These are phyloP conservation scores for Colletotrichum shisoi DNA, from an alignment of 2,329 filamentous ascomycete genomes.

Conservation along the genomic window DNA sequence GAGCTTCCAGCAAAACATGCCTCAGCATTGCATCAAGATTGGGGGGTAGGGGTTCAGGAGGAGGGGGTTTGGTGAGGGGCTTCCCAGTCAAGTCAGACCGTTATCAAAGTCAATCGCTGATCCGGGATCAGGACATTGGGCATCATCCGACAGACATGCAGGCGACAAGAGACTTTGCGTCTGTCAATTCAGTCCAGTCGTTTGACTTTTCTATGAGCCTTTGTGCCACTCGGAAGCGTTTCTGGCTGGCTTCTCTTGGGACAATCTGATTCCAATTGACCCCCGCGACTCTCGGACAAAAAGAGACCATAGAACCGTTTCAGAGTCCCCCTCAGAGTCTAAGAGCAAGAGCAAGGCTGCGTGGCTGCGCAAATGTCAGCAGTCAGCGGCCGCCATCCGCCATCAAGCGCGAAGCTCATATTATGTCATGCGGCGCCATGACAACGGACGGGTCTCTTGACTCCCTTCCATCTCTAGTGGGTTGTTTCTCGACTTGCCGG, in stretches of 20 bases:
- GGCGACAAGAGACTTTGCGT: slow-evolving; percentile 1
- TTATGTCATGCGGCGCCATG: slow-evolving; percentile 6
- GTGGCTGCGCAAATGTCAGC: slow-evolving; percentile 6
- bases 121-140: slow-evolving; percentile 3
- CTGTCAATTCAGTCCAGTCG: slow-evolving; percentile 6
- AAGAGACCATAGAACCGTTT: slow-evolving; percentile 19
- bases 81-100: slow-evolving; percentile 27
- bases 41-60: not conserved
- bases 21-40: slow-evolving; percentile 9
- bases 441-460: slow-evolving; percentile 2
- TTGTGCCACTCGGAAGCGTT: not conserved
- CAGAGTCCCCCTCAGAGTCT: slow-evolving; percentile 2
- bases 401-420: slow-evolving; percentile 12
- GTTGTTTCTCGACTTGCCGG: not conserved
- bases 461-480: not conserved
- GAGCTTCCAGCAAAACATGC: slow-evolving; percentile 1
- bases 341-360: not conserved
- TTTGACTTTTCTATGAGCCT: not conserved
- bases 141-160: slow-evolving; percentile 11
- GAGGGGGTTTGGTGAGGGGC: slow-evolving; percentile 6
- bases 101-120: slow-evolving; percentile 34
- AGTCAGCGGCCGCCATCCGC: slow-evolving; percentile 2
- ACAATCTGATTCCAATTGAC: not conserved
- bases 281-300: slow-evolving; percentile 2
- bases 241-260: slow-evolving; percentile 4